Conservation (phyloP, 768 basidiomycete species). For the Serpula lacrymans region DNA sequence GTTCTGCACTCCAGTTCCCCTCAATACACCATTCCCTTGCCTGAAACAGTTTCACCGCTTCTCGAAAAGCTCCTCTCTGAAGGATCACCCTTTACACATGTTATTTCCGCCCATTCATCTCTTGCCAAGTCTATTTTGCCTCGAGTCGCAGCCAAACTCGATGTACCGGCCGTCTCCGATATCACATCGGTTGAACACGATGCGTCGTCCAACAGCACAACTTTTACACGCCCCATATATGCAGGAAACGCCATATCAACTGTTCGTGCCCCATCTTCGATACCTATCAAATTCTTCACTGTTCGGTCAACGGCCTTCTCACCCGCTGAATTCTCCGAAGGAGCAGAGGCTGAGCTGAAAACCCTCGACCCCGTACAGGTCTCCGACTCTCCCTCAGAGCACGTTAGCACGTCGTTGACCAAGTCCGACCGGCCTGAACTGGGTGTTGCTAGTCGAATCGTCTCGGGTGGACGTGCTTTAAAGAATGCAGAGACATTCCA, state of each 20-base stretch:
- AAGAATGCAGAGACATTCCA: constrained; percentile 95
- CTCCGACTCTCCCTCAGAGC: constrained; percentile 47
- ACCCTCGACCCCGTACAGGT: constrained; percentile 63
- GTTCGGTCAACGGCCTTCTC: constrained; percentile 90
- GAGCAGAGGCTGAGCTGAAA: constrained; percentile 55
- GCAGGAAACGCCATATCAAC: constrained; percentile 97
- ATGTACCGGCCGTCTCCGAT: constrained; percentile 89
- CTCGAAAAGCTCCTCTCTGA: constrained; percentile 69
- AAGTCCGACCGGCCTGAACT: constrained; percentile 93
- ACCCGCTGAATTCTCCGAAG: constrained; percentile 50
- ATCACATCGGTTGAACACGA: constrained; percentile 81
- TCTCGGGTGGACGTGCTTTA: constrained; percentile 93
- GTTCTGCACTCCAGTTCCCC: constrained; percentile 69
- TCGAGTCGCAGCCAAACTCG: constrained; percentile 85
- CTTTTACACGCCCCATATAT: constrained; percentile 92
- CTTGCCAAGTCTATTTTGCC: constrained; percentile 91
- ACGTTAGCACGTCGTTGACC: constrained; percentile 72
- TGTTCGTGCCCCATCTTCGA: constrained; percentile 71
- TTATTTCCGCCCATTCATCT: constrained; percentile 90
- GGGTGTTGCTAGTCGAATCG: constrained; percentile 79
- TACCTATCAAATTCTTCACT: constrained; percentile 91
- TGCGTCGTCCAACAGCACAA: constrained; percentile 64
- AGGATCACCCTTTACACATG: constrained; percentile 74
- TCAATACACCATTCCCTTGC: constrained; percentile 64
- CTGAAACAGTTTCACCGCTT: constrained; percentile 81